Evolutionary conservation across 2,329 filamentous ascomycete genomes (phyloP).

Genomic region (Pseudogymnoascus sp.): DNA sequence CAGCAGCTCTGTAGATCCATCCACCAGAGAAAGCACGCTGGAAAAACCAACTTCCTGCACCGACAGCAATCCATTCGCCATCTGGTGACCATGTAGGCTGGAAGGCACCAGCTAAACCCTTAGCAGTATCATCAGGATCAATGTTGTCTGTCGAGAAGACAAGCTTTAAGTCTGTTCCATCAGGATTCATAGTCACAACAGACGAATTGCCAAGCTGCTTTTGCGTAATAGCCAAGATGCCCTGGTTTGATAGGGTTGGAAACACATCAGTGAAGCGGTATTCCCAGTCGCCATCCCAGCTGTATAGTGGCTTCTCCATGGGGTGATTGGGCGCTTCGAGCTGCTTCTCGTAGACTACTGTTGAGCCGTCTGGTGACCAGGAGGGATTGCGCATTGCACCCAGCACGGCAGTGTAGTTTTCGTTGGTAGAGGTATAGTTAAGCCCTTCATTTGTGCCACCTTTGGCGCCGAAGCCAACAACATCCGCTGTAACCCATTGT

Average conservation of each 20-base stretch:
- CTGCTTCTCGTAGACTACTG: conserved; percentile 23
- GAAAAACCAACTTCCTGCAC: conserved; percentile 36
- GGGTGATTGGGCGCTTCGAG: conserved; percentile 26
- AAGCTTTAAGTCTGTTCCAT: conserved; percentile 23
- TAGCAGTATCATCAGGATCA: conserved; percentile 18
- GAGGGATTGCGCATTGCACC: conserved; percentile 17
- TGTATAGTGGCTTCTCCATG: conserved; percentile 33
- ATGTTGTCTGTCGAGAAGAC: conserved; percentile 22
- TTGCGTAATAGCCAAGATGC: conserved; percentile 31
- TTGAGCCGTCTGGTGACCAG: conserved; percentile 21
- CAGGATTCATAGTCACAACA: conserved; percentile 29
- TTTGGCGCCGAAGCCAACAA: conserved; percentile 20
- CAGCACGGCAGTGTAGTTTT: conserved; percentile 11
- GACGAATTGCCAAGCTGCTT: conserved; percentile 37
- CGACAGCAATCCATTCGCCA: conserved; percentile 33
- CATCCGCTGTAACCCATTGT: conserved; percentile 15
- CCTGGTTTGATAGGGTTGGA: conserved; percentile 25
- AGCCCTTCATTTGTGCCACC: conserved; percentile 14
- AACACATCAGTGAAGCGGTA: conserved; percentile 40
- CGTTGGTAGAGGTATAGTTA: conserved; percentile 17
- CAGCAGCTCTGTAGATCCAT: conserved; percentile 17
- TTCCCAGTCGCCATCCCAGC: conserved; percentile 36
- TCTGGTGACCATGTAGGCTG: conserved; percentile 36
- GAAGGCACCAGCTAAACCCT: conserved; percentile 34
- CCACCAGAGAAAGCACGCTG: conserved; percentile 23